phyloP scores from a whole-genome alignment of 768 basidiomycete species.

The Tubosaeta sp. region DNA sequence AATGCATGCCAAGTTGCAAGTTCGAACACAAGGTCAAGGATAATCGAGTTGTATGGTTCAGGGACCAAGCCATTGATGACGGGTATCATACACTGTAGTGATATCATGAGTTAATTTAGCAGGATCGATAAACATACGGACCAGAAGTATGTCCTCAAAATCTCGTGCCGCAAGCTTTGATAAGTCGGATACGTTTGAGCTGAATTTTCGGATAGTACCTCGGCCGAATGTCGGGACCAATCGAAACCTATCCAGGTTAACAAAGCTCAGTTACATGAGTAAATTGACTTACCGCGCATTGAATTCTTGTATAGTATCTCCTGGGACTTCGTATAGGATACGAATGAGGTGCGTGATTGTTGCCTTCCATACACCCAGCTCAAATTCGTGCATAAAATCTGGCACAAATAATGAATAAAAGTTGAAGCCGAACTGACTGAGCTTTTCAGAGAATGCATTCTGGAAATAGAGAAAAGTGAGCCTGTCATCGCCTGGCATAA shows the following conservation, averaged over 20 bases:
- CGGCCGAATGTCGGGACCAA: constrained; percentile 30
- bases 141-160: constrained; percentile 38
- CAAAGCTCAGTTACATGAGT: constrained; percentile 4
- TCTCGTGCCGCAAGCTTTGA: constrained; percentile 34
- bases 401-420: constrained; percentile 23
- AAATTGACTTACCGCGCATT: constrained; percentile 20
- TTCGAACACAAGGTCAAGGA: constrained; percentile 20
- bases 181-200: constrained; percentile 30
- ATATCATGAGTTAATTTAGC: not conserved
- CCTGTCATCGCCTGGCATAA: not conserved
- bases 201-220: constrained; percentile 29
- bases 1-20: constrained; percentile 23
- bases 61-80: constrained; percentile 30
- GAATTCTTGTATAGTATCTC: constrained; percentile 17
- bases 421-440: constrained; percentile 21
- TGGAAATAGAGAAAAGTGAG: constrained; percentile 17
- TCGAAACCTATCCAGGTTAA: constrained; percentile 5
- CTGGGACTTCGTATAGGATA: constrained; percentile 23
- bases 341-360: constrained; percentile 3
- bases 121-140: not conserved
- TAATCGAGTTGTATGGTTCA: constrained; percentile 6
- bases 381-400: constrained; percentile 32
- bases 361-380: constrained; percentile 32
- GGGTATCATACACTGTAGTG: constrained; percentile 31
- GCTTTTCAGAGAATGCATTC: constrained; percentile 29